phyloP scores from a whole-genome alignment of 495 filamentous ascomycete genomes.

The Xylaria intraflava region DNA sequence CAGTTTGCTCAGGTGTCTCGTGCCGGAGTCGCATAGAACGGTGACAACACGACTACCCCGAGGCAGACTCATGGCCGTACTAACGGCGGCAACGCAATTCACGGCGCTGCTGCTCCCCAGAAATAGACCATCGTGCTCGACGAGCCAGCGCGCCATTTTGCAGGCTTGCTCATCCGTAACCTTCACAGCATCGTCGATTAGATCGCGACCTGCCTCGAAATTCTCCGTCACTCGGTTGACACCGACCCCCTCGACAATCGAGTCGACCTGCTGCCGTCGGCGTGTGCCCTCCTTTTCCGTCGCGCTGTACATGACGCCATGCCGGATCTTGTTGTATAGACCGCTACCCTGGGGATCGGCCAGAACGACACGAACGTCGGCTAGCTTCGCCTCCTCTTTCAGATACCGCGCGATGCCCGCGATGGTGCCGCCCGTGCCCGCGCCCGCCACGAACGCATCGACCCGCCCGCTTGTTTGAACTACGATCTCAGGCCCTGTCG shows the following conservation, averaged over 20 bases:
- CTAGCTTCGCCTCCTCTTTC: constrained; percentile 49
- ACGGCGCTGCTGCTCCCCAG: constrained; percentile 89
- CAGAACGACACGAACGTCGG: constrained; percentile 62
- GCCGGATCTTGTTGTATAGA: constrained; percentile 79
- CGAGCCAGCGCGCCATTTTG: constrained; percentile 89
- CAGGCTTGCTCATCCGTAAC: constrained; percentile 90
- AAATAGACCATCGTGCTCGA: constrained; percentile 94
- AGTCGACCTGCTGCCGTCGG: constrained; percentile 84
- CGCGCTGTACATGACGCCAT: constrained; percentile 90
- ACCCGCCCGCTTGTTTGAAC: constrained; percentile 66
- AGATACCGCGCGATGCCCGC: constrained; percentile 77
- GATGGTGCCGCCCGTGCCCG: constrained; percentile 91
- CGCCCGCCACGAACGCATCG: constrained; percentile 92
- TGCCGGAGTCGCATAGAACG: constrained; percentile 84
- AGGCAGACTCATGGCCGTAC: constrained; percentile 62
- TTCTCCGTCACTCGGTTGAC: constrained; percentile 89
- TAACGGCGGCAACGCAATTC: constrained; percentile 88
- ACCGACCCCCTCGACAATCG: constrained; percentile 92
- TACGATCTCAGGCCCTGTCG: constrained; percentile 86
- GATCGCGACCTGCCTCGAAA: constrained; percentile 74
- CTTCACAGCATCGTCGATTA: constrained; percentile 84
- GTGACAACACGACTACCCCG: constrained; percentile 77
- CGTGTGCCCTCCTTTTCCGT: constrained; percentile 88
- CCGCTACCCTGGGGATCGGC: constrained; percentile 95
- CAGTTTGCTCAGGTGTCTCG: constrained; percentile 87